Percentiles rank a stretch among this genome's conserved stretches.
phyloP scores from a whole-genome alignment of 2,329 filamentous ascomycete species.

The Claviceps digitariae region DNA sequence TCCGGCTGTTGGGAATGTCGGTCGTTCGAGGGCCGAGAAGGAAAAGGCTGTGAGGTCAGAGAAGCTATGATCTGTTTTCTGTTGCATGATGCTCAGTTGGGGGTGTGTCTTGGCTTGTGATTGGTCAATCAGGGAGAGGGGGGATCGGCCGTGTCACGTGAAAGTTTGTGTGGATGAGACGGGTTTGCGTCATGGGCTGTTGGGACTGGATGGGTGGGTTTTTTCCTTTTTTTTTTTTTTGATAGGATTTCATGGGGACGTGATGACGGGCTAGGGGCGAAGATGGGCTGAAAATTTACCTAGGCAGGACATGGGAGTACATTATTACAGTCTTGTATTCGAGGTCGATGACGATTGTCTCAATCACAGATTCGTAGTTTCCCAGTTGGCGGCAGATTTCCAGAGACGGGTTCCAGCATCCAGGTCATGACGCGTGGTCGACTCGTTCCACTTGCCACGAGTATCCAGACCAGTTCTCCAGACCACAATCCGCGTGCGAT shows the following conservation, averaged over 20 bases:
- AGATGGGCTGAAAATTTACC: too few species aligned
- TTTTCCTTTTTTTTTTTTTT: neutral
- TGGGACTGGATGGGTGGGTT: neutral
- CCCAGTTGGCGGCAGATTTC: too few species aligned
- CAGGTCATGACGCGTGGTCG: too few species aligned
- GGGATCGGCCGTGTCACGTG: neutral
- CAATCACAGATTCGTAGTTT: too few species aligned
- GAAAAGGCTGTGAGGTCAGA: neutral
- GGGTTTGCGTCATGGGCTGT: neutral
- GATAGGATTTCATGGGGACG: neutral
- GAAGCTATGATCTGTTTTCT: neutral
- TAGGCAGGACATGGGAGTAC: too few species aligned
- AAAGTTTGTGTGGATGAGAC: neutral
- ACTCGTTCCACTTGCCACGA: too few species aligned
- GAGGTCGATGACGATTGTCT: too few species aligned
- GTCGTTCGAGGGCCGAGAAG: neutral
- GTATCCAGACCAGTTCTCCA: too few species aligned
- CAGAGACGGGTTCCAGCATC: too few species aligned
- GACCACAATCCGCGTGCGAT: too few species aligned
- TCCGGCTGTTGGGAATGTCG: neutral
- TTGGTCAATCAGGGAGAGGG: neutral
- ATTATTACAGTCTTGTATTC: too few species aligned
- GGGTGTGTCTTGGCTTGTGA: neutral
- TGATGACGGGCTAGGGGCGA: too few species aligned
- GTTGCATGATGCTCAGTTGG: slow-evolving; percentile 1